Percentiles rank a stretch among this genome's conserved stretches.
These are phyloP conservation scores for Cercospora brassicicola DNA, from an alignment of 2,329 filamentous ascomycete genomes.

Conservation along the genomic window DNA sequence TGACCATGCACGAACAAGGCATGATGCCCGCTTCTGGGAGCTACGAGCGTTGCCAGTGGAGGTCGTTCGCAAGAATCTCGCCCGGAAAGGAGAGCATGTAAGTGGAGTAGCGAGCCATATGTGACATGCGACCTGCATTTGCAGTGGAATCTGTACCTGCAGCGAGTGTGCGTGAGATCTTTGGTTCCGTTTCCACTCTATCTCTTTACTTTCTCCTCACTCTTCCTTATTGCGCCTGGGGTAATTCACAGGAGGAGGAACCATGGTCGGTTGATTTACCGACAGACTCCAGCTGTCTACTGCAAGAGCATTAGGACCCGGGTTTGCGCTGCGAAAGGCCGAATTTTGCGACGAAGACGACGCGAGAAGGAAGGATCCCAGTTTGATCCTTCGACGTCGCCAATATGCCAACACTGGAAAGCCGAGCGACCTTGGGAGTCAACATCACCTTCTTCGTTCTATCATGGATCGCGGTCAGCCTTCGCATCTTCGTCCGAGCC, in stretches of 20 bases:
- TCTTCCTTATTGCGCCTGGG: not conserved
- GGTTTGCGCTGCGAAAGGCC: not conserved
- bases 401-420: slow-evolving; percentile 16
- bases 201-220: not conserved
- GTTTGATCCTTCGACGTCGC: not conserved
- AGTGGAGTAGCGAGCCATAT: slow-evolving; percentile 2
- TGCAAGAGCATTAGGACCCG: not conserved
- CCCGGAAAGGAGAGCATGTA: not conserved
- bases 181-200: slow-evolving; percentile 6
- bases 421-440: slow-evolving; percentile 22
- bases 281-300: not conserved
- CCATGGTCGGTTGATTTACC: not conserved
- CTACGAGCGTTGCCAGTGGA: slow-evolving; percentile 5
- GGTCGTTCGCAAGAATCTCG: slow-evolving; percentile 2
- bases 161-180: not conserved
- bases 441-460: slow-evolving; percentile 42
- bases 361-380: not conserved
- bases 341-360: not conserved
- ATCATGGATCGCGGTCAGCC: slow-evolving; percentile 41
- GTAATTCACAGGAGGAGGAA: not conserved
- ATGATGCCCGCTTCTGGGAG: slow-evolving; percentile 10
- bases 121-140: slow-evolving; percentile 6
- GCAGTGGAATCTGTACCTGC: slow-evolving; percentile 2
- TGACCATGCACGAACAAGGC: not conserved
- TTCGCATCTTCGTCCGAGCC: slow-evolving; percentile 43